Evolutionary conservation across 1,139 yeast genomes (phyloP), one percentile per base, ranked within the genome.

Genomic region (Sugiyamaella paludigena): DNA sequence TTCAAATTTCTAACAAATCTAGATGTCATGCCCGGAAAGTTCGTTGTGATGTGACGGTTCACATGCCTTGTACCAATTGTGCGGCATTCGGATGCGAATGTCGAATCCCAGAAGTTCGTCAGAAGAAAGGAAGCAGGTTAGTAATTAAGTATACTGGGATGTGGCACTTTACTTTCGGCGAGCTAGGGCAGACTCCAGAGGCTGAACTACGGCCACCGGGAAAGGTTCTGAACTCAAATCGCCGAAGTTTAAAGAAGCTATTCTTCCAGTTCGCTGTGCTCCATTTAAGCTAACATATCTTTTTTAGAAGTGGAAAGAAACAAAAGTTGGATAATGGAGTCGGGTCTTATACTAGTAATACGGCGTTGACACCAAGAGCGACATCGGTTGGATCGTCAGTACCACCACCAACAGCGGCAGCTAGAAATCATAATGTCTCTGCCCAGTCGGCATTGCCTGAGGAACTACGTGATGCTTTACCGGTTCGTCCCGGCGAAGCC

Each of bases 81-180:
- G 76, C 82, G 43, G 85, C 89, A 1, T 84, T 84, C 68, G 86
- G 87, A 1, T 81, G 87, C 63, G 88, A 82, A 54, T 84, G 91
- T 68, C 71, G 73, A 33, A 72, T 83, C 43, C 88, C 88, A 1
- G 86, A 80, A 45, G 60, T 64, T n/a, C 65, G 60, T 52, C 76
- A 62, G 71, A 75, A 61, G 62, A 79, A 61, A 34, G 62, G 50
- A 26, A 8, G 34, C 8, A 27, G 47, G 36, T 36, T 30, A 58
- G 47, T n/a, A 26, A 32, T 11, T n/a, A n/a, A n/a, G n/a, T n/a
- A n/a, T n/a, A n/a, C n/a, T n/a, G 5, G 24, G 24, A 19, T 19
- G 5, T 19, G 24, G n/a, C n/a, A n/a, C n/a, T n/a, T n/a, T n/a
- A n/a, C n/a, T n/a, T n/a, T n/a, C n/a, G n/a, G n/a, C n/a, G n/a